Evolutionary conservation across 2,329 filamentous ascomycete species (phyloP), one percentile per base, ranked within the genome.

Genomic region (Trichocomaceae sp.): DNA sequence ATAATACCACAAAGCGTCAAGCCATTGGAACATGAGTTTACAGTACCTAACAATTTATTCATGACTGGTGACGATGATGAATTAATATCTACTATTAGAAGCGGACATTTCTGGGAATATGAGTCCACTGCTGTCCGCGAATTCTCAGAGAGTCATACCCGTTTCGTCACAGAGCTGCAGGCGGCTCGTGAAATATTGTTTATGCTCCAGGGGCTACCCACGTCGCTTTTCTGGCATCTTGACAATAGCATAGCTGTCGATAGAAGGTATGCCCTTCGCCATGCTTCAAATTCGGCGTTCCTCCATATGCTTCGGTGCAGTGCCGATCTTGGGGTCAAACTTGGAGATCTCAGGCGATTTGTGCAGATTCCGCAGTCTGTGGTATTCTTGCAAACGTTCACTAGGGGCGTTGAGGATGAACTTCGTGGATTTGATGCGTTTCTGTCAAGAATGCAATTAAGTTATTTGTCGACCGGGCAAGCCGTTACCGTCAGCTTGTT

Each of bases 181-280:
- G 75, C 85, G 10, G 74, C 91, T 23, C 83, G 90, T 47, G 90
- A 97, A 64, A 81, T 83, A 0, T 75, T 96, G 0, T 92, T 89
- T 63, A 95, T 96, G 88, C 79, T 97, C 0, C 82, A 83, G 52
- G 91, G 91, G 0, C 74, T 93, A 3, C 80, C 84, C 5, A 92
- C 87, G 2, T 85, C 83, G 1, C 66, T 96, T 1, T 96, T 91
- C 63, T 60, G 69, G 74, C 61, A 66, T 52, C 31, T 68, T 19
- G 66, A 70, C 35, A 61, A 65, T 35, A 59, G 56, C 3, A 60
- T 74, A n/a, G 63, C 66, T 55, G 60, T 75, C 42, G 71, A 75
- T 49, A 62, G 69, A 22, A 65, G 66, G 53, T 74, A 74, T 61
- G 61, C 59, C 20, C 54, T 72, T 23, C 57, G 57, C 9, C 67